Evolutionary conservation across 352 stramenopile species (phyloP).

Genomic region (Phytophthora syringae): DNA sequence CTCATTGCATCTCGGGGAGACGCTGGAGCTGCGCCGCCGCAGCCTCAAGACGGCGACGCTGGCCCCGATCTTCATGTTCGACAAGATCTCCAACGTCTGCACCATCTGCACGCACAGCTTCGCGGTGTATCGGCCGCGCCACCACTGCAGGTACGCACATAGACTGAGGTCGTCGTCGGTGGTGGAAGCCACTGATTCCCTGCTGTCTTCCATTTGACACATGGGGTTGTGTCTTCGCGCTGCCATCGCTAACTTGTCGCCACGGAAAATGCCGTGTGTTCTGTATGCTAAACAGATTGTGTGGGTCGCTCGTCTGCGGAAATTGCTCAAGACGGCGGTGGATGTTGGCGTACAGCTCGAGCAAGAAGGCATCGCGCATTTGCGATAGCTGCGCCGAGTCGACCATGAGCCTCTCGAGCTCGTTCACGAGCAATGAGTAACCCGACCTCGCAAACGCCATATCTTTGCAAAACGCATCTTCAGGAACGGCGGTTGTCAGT

Average conservation of each 20-base stretch:
- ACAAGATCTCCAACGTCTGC: constrained; percentile 88
- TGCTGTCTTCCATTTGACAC: constrained; percentile 21
- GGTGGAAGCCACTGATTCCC: constrained; percentile 1
- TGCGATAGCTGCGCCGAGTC: constrained; percentile 72
- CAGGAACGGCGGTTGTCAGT: constrained; percentile 7
- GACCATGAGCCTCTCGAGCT: constrained; percentile 49
- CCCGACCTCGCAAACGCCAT: constrained; percentile 1
- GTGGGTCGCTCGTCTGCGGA: constrained; percentile 82
- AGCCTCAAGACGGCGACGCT: constrained; percentile 78
- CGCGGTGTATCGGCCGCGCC: constrained; percentile 80
- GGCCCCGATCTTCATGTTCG: constrained; percentile 89
- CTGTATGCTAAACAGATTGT: constrained; percentile 55
- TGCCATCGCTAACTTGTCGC: constrained; percentile 31
- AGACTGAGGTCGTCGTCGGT: neutral
- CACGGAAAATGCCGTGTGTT: constrained; percentile 16
- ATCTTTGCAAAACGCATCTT: constrained; percentile 16
- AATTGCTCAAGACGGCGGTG: constrained; percentile 84
- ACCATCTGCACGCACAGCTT: constrained; percentile 87
- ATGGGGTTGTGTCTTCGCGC: constrained; percentile 10
- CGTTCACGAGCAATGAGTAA: constrained; percentile 30
- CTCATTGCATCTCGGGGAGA: constrained; percentile 70
- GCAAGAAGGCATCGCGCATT: constrained; percentile 81
- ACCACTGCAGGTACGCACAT: constrained; percentile 76
- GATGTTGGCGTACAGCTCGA: constrained; percentile 77
- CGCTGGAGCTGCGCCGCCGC: constrained; percentile 64